A percentile compares a stretch with the other conserved stretches of the same genome.
Evolutionary conservation across 2,329 filamentous ascomycete genomes (phyloP).

Genomic region (Chrysosporium keratinophilum): DNA sequence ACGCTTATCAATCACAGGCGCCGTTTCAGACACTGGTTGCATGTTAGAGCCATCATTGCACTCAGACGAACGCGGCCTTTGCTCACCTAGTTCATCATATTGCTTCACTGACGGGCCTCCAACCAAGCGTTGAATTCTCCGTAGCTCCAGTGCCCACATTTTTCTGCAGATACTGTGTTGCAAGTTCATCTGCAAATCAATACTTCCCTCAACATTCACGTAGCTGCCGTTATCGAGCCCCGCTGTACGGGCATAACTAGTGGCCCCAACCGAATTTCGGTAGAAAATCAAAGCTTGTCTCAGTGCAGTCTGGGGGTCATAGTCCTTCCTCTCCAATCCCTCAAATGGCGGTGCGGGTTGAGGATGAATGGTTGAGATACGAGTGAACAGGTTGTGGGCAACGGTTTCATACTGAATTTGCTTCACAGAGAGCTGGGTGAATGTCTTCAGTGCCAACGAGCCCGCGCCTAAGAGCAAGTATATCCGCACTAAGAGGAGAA

Average conservation of each 20-base stretch:
- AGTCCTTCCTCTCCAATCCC: constrained; percentile 32
- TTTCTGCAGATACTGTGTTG: constrained; percentile 33
- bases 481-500: constrained; percentile 36
- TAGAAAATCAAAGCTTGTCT: constrained; percentile 35
- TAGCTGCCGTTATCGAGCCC: constrained; percentile 37
- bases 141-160: constrained; percentile 35
- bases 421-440: constrained; percentile 39
- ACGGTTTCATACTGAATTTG: constrained; percentile 42
- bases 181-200: constrained; percentile 32
- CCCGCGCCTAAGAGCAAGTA: constrained; percentile 37
- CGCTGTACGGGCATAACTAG: constrained; percentile 28
- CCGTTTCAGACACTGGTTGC: constrained; percentile 24
- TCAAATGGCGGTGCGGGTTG: constrained; percentile 33
- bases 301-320: constrained; percentile 34
- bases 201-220: constrained; percentile 35
- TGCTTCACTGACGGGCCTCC: constrained; percentile 29
- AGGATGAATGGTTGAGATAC: constrained; percentile 40
- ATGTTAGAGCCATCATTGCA: not conserved
- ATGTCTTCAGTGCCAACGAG: constrained; percentile 38
- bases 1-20: constrained; percentile 27
- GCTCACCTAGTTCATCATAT: constrained; percentile 32
- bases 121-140: constrained; percentile 32
- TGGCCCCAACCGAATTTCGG: constrained; percentile 30
- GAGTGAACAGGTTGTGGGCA: constrained; percentile 39
- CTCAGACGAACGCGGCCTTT: not conserved